Percentiles rank a stretch among this genome's conserved stretches.
Evolutionary conservation across 257 asterid species (phyloP).

Genomic region (Solanum sejunctum): DNA sequence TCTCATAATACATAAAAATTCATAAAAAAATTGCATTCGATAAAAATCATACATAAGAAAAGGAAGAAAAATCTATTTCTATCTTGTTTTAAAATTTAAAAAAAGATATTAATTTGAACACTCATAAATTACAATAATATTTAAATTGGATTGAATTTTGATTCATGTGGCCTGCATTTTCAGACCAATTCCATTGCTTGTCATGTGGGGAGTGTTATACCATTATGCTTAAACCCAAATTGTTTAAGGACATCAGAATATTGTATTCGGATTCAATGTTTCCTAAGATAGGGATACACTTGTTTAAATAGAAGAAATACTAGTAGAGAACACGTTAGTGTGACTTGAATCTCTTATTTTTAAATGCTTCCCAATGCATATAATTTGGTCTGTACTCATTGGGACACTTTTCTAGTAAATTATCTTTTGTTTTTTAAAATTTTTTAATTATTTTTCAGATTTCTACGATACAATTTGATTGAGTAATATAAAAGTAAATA

Average conservation of each 20-base stretch:
- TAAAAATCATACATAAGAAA: background rate
- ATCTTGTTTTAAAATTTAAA: background rate
- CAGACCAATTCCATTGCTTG: background rate
- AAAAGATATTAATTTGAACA: background rate
- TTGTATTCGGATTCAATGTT: background rate
- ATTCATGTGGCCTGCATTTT: background rate
- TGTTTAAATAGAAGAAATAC: background rate
- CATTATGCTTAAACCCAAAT: background rate
- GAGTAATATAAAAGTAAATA: background rate
- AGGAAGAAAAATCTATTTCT: background rate
- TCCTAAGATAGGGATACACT: background rate
- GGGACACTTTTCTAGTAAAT: background rate
- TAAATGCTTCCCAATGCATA: background rate
- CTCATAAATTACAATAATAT: background rate
- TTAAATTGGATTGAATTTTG: background rate
- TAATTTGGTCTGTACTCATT: background rate
- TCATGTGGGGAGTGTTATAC: background rate
- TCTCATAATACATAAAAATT: background rate
- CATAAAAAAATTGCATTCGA: background rate
- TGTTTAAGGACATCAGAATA: background rate
- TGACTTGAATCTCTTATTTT: background rate
- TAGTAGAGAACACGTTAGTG: background rate
- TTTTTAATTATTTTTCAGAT: background rate
- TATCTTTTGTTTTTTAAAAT: no score
- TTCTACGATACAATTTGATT: background rate